Base-by-base conservation (phyloP, 1,284 basidiomycete genomes). In the Ganoderma resinaceum region DNA sequence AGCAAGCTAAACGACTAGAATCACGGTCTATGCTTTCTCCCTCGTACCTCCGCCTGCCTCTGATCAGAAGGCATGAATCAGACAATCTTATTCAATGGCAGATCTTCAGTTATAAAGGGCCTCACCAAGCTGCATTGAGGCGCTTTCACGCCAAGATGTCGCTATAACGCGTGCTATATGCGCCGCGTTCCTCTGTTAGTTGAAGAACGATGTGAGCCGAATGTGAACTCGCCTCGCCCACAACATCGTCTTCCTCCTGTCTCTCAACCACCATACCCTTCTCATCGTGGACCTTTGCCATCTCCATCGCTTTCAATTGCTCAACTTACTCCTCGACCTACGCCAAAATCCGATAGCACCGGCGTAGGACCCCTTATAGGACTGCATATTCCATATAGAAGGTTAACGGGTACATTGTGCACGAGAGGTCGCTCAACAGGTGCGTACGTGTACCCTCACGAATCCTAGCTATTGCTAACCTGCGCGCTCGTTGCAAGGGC, bases 81-180 rank as follows among this genome's bases (percentile, higher is more conserved):
- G 14, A 26, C 16, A 12, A 12, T 23, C n/a, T 26, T 7, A 55
- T 55, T 31, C 2, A 12, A 31, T 33, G 3, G 29, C 18, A 7
- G 2, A 3, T 9, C 16, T 3, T 23, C 52, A 5, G 16, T 9
- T 55, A 55, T 20, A 26, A 29, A 26, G 23, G 4, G 31, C 52
- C 52, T 20, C 14, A 31, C 26, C 31, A 29, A 29, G 29, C 3
- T 29, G 31, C 33, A 16, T 55, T 55, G 26, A 33, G 58, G 42
- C 58, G 23, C 58, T 2, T 26, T 40, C 29, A 38, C 58, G 37
- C 23, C 35, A 38, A 52, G 6, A 40, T 60, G 58, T 60, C 58
- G 58, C 58, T 38, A 60, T 42, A 60, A 60, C 37, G 58, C 58
- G 58, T 60, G 58, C 58, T 40, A 7, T 35, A 38, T 23, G 37